phyloP scores from a whole-genome alignment of 768 basidiomycete species.

The Lactarius sanguifluus region DNA sequence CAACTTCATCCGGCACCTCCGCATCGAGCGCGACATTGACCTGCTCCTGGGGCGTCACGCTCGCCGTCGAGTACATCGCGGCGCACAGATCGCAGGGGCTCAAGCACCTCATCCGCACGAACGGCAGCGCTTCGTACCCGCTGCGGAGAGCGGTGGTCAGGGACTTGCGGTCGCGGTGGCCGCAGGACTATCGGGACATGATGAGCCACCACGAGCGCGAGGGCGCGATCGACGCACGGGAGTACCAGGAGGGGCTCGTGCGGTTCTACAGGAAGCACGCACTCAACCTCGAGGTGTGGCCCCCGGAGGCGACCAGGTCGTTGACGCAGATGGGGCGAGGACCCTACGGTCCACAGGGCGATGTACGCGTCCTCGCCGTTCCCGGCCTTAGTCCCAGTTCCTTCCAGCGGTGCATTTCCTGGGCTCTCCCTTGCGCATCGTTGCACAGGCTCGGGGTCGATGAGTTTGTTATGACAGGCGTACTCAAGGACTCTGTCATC shows the following conservation, averaged over 20 bases:
- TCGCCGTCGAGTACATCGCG: conserved; percentile 38
- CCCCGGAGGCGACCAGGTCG: conserved; percentile 32
- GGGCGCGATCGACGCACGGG: conserved; percentile 19
- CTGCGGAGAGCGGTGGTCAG: conserved; percentile 32
- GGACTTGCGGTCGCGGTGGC: neutral
- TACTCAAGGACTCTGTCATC: conserved; percentile 26
- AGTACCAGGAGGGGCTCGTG: conserved; percentile 34
- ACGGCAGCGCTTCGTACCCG: conserved; percentile 35
- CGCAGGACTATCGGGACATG: neutral
- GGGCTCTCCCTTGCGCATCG: neutral
- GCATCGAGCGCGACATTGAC: conserved; percentile 44
- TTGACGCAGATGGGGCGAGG: conserved; percentile 34
- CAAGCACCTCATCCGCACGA: conserved; percentile 35
- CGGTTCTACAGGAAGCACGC: conserved; percentile 35
- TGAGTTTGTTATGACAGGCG: conserved; percentile 23
- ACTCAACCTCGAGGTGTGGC: conserved; percentile 35
- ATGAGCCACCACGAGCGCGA: no score
- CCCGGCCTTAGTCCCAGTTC: neutral
- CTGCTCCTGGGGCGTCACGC: conserved; percentile 47
- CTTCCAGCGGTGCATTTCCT: no score
- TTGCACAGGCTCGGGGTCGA: conserved; percentile 9
- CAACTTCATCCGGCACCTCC: conserved; percentile 45
- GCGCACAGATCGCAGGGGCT: conserved; percentile 37
- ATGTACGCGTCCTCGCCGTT: conserved; percentile 34
- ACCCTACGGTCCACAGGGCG: conserved; percentile 40